Conservation (phyloP, 306 rosid genomes). For the Fragaria ananassa region DNA sequence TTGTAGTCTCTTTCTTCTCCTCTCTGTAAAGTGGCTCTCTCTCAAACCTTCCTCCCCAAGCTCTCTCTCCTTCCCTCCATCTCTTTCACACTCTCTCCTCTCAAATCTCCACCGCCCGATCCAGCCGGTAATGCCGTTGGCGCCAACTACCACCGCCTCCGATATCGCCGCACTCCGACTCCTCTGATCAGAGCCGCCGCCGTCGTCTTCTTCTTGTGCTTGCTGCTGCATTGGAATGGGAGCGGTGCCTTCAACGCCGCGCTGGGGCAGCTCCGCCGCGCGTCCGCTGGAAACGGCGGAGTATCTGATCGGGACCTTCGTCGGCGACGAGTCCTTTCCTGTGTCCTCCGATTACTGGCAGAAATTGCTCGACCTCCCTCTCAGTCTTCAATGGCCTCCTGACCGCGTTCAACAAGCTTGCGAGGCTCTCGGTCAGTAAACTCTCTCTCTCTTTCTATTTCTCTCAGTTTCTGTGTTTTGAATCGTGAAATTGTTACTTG, state of each 20-base stretch:
- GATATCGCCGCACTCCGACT: constrained; percentile 16
- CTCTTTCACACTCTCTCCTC: constrained; percentile 21
- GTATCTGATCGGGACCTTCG: constrained; percentile 81
- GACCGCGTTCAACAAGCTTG: constrained; percentile 79
- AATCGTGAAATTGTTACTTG: background rate
- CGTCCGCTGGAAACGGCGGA: constrained; percentile 80
- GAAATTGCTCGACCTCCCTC: constrained; percentile 81
- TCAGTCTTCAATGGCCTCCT: constrained; percentile 70
- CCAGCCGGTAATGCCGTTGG: constrained; percentile 45
- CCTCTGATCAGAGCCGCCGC: background rate
- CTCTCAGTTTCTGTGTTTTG: background rate
- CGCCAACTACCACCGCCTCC: constrained; percentile 35
- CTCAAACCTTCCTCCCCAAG: constrained; percentile 55
- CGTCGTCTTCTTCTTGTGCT: background rate
- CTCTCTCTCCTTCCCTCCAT: constrained; percentile 15
- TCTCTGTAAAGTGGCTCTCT: constrained; percentile 1
- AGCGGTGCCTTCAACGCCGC: constrained; percentile 84
- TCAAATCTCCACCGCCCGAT: constrained; percentile 36
- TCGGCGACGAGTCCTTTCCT: constrained; percentile 78
- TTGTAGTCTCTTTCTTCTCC: constrained; percentile 6
- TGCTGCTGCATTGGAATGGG: constrained; percentile 50
- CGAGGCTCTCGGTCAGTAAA: constrained; percentile 72
- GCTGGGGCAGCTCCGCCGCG: constrained; percentile 36
- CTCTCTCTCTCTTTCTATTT: constrained; percentile 13
- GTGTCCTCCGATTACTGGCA: constrained; percentile 91